These are phyloP conservation scores for Beauveria bassiana DNA, from an alignment of 2,329 filamentous ascomycete genomes.

Conservation along the genomic window DNA sequence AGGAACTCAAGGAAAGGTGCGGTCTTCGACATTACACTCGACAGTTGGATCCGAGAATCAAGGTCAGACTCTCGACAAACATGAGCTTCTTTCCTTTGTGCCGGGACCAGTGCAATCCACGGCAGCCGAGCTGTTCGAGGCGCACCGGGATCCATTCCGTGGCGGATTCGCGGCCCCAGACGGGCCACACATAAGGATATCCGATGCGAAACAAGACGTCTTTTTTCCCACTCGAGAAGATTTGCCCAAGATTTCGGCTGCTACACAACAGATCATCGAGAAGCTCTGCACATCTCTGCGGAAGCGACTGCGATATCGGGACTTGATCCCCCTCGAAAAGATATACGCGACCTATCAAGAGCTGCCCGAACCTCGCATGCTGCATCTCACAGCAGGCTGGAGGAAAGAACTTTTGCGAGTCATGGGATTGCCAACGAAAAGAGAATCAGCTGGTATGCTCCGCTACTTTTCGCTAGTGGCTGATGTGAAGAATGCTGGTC, in stretches of 20 bases:
- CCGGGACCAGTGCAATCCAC: conserved; percentile 39
- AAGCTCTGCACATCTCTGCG: conserved; percentile 35
- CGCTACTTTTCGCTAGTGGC: conserved; percentile 78
- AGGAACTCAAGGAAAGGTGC: neutral
- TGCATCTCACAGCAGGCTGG: conserved; percentile 39
- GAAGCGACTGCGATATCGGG: conserved; percentile 34
- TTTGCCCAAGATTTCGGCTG: conserved; percentile 26
- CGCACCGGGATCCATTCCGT: conserved; percentile 45
- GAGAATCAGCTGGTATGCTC: conserved; percentile 57
- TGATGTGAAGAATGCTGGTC: conserved; percentile 68
- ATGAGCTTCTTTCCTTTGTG: conserved; percentile 46
- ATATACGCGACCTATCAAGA: conserved; percentile 43
- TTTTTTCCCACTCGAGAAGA: conserved; percentile 37
- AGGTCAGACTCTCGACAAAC: conserved; percentile 19
- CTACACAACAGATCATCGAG: conserved; percentile 27
- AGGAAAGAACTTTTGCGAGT: conserved; percentile 60
- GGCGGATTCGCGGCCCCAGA: conserved; percentile 45
- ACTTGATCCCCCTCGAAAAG: conserved; percentile 30
- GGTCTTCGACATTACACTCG: neutral
- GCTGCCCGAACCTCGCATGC: conserved; percentile 45
- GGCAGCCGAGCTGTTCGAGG: conserved; percentile 46
- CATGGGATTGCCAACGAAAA: conserved; percentile 55
- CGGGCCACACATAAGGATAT: conserved; percentile 40
- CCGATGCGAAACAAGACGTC: conserved; percentile 41
- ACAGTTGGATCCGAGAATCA: conserved; percentile 10